Conservation (phyloP, 2,329 filamentous ascomycete genomes). For the Monosporascus sp. region DNA sequence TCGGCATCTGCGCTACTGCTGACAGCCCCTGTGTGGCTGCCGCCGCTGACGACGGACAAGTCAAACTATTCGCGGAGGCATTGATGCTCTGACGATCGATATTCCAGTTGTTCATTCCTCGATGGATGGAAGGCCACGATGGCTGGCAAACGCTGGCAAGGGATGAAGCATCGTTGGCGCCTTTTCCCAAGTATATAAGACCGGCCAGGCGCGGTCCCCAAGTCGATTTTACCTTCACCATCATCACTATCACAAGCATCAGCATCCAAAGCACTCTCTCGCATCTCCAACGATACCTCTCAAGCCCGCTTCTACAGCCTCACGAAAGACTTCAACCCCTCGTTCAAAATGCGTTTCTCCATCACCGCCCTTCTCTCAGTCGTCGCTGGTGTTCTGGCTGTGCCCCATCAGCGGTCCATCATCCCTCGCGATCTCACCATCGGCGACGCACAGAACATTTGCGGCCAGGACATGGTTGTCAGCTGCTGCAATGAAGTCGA, state of each 20-base stretch:
- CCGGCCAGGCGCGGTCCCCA: not conserved
- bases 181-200: constrained; percentile 11
- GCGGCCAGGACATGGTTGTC: not conserved
- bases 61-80: not conserved
- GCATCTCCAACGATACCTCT: constrained; percentile 14
- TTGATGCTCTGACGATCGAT: not conserved
- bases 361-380: constrained; percentile 28
- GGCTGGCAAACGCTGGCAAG: not conserved
- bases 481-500: constrained; percentile 27
- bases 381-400: constrained; percentile 25
- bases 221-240: constrained; percentile 8
- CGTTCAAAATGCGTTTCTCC: constrained; percentile 38
- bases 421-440: too few species aligned
- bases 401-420: constrained; percentile 10
- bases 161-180: not conserved
- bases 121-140: not conserved
- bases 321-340: constrained; percentile 10
- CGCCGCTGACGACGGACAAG: not conserved
- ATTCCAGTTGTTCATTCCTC: constrained; percentile 8
- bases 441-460: too few species aligned
- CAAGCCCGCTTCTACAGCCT: constrained; percentile 6
- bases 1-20: too few species aligned
- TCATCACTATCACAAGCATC: constrained; percentile 12
- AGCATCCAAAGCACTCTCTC: constrained; percentile 12
- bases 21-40: not conserved